A percentile compares a stretch with the other conserved stretches of the same genome.
These are phyloP conservation scores for Schizosaccharomyces cryophilus DNA, from an alignment of 805 yeast genomes.

Conservation along the genomic window DNA sequence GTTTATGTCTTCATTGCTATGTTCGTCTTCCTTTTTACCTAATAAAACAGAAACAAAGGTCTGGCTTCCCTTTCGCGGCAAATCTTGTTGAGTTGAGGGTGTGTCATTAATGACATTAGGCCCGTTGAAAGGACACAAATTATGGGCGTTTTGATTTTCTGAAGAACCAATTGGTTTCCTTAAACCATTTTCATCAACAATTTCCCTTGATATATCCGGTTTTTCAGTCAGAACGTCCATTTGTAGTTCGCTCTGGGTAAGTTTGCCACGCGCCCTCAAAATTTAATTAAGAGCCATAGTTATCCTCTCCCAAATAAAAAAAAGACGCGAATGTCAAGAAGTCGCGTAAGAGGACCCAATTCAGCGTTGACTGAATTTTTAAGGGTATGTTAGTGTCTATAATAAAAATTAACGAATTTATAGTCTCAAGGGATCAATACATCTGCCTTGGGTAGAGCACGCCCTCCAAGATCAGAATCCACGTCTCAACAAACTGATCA, in stretches of 20 bases:
- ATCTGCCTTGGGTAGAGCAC: conserved; percentile 4
- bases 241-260: background rate
- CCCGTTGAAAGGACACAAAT: background rate
- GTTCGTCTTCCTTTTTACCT: background rate
- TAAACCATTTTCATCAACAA: background rate
- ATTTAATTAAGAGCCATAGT: background rate
- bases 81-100: too few relatives aligned
- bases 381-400: conserved; percentile 4
- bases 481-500: background rate
- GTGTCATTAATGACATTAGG: too few relatives aligned
- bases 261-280: background rate
- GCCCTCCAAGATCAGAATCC: background rate
- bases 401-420: background rate
- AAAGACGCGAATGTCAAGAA: background rate
- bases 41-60: background rate
- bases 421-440: conserved; percentile 9
- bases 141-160: background rate
- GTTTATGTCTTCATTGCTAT: too few relatives aligned
- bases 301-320: background rate
- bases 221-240: background rate
- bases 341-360: conserved; percentile 4
- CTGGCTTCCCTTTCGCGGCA: too few relatives aligned
- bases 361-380: conserved; percentile 10
- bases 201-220: background rate
- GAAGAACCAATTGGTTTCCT: background rate